phyloP scores from a whole-genome alignment of 305 asterid genomes.

The Plantago coronopus region DNA sequence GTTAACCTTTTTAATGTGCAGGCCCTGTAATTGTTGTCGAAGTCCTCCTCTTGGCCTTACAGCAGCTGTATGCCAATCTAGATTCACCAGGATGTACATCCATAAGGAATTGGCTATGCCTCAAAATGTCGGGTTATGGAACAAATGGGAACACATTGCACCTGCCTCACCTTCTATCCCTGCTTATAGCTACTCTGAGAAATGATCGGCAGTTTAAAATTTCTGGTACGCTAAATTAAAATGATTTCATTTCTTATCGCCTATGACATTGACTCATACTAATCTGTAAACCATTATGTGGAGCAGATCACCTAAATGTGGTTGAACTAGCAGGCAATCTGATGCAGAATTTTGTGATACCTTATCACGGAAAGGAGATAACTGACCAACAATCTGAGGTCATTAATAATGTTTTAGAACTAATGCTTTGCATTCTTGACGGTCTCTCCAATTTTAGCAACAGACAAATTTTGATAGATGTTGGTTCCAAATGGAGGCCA shows the following conservation, averaged over 20 bases:
- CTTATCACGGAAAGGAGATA: conserved; percentile 17
- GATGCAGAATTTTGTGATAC: conserved; percentile 47
- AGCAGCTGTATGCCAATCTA: conserved; percentile 58
- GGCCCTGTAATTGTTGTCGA: conserved; percentile 59
- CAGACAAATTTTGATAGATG: conserved; percentile 33
- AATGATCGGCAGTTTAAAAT: conserved; percentile 44
- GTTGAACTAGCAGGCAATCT: conserved; percentile 52
- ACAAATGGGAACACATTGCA: conserved; percentile 37
- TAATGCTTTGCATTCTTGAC: conserved; percentile 64
- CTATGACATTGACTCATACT: conserved; percentile 17
- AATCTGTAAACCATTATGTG: conserved; percentile 17
- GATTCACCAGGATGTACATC: conserved; percentile 44
- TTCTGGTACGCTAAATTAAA: conserved; percentile 51
- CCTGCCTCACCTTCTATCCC: conserved; percentile 50
- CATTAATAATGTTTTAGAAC: conserved; percentile 51
- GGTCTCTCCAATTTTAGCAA: conserved; percentile 48
- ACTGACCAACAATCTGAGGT: conserved; percentile 39
- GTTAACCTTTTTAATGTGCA: conserved; percentile 30
- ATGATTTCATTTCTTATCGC: conserved; percentile 16
- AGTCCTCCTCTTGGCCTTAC: conserved; percentile 55
- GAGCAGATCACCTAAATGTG: conserved; percentile 54
- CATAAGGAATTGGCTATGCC: conserved; percentile 54
- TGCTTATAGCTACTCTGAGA: conserved; percentile 57
- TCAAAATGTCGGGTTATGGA: conserved; percentile 44
- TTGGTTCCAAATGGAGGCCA: conserved; percentile 55